These are phyloP conservation scores for Dipodascus geniculatus DNA, from an alignment of 805 yeast species.

Conservation along the genomic window DNA sequence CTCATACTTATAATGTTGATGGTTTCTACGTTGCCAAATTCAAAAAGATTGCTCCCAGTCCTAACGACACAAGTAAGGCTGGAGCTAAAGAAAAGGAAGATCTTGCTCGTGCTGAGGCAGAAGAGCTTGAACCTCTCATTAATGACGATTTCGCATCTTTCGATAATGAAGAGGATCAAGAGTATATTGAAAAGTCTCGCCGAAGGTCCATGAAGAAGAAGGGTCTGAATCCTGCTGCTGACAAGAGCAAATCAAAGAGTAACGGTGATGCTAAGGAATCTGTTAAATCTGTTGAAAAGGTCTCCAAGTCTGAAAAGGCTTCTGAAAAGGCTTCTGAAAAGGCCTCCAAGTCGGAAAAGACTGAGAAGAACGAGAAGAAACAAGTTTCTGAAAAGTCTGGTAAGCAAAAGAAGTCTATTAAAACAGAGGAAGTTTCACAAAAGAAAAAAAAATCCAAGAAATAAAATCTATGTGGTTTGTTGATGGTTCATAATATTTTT, in stretches of 20 bases:
- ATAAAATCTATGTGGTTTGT: neutral
- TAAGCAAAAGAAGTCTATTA: neutral
- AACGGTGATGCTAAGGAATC: no score
- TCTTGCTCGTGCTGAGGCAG: conserved; percentile 57
- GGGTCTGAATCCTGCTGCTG: conserved; percentile 23
- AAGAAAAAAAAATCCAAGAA: neutral
- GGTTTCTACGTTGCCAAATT: conserved; percentile 97
- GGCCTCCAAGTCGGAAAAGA: neutral
- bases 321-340: neutral
- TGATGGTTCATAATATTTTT: neutral
- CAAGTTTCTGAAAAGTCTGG: neutral
- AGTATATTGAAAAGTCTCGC: conserved; percentile 49
- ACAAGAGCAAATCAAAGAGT: conserved; percentile 3
- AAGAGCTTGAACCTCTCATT: conserved; percentile 56
- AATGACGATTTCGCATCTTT: conserved; percentile 79
- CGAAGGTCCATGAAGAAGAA: conserved; percentile 23
- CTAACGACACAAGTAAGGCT: conserved; percentile 74
- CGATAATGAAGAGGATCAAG: conserved; percentile 63
- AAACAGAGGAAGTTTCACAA: neutral
- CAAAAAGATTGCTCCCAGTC: conserved; percentile 78
- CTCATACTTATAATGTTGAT: conserved; percentile 96
- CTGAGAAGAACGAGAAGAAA: neutral
- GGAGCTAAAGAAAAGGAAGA: conserved; percentile 81
- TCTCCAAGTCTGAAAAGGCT: no score
- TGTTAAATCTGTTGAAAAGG: no score